These are phyloP conservation scores for Amphicarpaea edgeworthii DNA, from an alignment of 306 rosid genomes.

Conservation along the genomic window DNA sequence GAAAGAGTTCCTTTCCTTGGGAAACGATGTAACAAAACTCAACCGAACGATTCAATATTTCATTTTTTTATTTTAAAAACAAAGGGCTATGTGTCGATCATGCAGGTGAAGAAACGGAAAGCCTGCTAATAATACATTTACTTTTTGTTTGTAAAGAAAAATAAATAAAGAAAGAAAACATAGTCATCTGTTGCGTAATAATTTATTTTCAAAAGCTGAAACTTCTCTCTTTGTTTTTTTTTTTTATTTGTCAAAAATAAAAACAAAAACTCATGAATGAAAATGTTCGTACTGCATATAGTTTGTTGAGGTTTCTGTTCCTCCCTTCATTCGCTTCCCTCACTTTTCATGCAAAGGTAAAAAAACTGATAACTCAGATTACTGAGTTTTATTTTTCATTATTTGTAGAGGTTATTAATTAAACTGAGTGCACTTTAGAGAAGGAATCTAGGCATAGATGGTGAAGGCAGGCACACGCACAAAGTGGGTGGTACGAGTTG, in stretches of 20 bases:
- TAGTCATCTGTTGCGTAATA: constrained; percentile 23
- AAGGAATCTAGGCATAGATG: constrained; percentile 22
- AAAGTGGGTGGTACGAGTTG: constrained; percentile 38
- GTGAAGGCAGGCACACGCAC: constrained; percentile 10
- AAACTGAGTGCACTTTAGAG: constrained; percentile 9
- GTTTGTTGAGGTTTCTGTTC: constrained; percentile 49
- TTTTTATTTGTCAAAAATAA: background rate
- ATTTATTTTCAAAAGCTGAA: constrained; percentile 42
- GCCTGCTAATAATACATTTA: constrained; percentile 17
- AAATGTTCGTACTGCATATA: constrained; percentile 27
- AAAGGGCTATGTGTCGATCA: constrained; percentile 42
- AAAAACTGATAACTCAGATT: constrained; percentile 45
- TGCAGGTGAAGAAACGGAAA: constrained; percentile 22
- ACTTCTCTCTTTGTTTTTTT: background rate
- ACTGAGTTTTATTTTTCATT: constrained; percentile 23
- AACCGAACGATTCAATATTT: constrained; percentile 16
- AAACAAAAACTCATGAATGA: constrained; percentile 15
- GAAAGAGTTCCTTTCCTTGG: constrained; percentile 27
- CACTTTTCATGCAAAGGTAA: constrained; percentile 49
- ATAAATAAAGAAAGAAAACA: background rate
- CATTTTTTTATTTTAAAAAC: no score
- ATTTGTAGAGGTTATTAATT: constrained; percentile 9
- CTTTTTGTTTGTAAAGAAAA: constrained; percentile 14
- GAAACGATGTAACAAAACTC: constrained; percentile 44
- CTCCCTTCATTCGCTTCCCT: constrained; percentile 42